Conservation (phyloP, 148 eudicot species). For the Agrostemma githago region DNA sequence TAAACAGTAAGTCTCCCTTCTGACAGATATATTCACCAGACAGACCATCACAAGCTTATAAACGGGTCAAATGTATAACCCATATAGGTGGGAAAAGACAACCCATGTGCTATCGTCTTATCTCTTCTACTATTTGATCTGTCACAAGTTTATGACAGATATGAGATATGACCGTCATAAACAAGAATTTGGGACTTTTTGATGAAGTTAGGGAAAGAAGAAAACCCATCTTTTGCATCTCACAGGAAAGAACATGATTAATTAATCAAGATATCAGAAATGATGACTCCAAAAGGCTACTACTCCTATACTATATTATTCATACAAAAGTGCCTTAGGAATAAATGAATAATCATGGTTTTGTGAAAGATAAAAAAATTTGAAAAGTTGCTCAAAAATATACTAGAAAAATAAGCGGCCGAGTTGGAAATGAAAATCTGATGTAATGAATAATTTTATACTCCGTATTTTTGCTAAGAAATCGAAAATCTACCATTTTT, state of each 20-base stretch:
- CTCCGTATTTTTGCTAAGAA: too few species aligned
- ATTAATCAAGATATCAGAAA: conserved; percentile 5
- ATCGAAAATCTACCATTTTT: too few species aligned
- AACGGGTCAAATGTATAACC: too few species aligned
- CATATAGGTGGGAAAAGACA: too few species aligned
- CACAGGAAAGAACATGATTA: conserved; percentile 13
- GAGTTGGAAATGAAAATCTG: too few species aligned
- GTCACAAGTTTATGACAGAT: too few species aligned
- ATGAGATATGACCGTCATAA: background rate
- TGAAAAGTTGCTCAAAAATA: background rate
- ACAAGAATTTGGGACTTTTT: background rate
- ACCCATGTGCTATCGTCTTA: too few species aligned
- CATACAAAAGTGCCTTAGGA: background rate
- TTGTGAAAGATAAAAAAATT: background rate
- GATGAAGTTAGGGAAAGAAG: background rate
- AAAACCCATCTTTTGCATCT: background rate
- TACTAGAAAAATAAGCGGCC: background rate
- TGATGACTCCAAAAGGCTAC: conserved; percentile 17
- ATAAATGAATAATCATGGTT: background rate
- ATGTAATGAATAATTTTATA: too few species aligned
- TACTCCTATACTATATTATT: background rate
- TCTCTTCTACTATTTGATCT: too few species aligned
- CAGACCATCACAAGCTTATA: too few species aligned
- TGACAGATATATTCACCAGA: too few species aligned
- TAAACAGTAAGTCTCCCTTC: background rate